Evolutionary conservation across 495 filamentous ascomycete species (phyloP).

Genomic region (Penicillium crystallinum): DNA sequence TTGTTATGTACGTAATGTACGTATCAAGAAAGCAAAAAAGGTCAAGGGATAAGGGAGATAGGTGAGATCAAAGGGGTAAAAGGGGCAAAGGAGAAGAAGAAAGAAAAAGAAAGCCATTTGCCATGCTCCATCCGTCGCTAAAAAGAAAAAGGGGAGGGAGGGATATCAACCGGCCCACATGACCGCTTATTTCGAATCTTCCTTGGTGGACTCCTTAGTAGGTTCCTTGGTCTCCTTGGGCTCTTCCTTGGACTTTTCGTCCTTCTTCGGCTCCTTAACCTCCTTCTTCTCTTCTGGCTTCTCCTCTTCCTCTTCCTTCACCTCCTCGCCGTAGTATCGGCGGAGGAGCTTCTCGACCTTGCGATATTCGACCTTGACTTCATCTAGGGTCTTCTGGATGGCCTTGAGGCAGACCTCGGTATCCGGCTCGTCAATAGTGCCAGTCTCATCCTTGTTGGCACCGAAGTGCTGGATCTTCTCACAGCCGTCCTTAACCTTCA

Average conservation of each 20-base stretch:
- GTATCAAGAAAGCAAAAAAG: not conserved
- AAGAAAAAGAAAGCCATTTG: slow-evolving; percentile 13
- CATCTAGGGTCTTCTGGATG: slow-evolving; percentile 62
- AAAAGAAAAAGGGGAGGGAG: slow-evolving; percentile 14
- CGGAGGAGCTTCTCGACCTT: slow-evolving; percentile 67
- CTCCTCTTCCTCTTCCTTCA: slow-evolving; percentile 14
- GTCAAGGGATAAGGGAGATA: not conserved
- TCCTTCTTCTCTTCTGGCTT: slow-evolving; percentile 14
- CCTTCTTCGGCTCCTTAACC: slow-evolving; percentile 6
- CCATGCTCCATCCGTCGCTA: slow-evolving; percentile 34
- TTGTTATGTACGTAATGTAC: slow-evolving; percentile 19
- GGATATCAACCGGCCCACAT: slow-evolving; percentile 8
- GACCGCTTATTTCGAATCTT: slow-evolving; percentile 3
- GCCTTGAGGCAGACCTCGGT: slow-evolving; percentile 58
- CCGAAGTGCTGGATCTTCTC: slow-evolving; percentile 96
- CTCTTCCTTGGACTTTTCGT: slow-evolving; percentile 7
- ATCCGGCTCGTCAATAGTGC: slow-evolving; percentile 56
- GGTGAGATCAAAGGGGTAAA: not conserved
- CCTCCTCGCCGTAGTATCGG: slow-evolving; percentile 59
- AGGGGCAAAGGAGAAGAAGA: slow-evolving; percentile 2
- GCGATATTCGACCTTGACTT: slow-evolving; percentile 71
- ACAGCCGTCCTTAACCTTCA: slow-evolving; percentile 86
- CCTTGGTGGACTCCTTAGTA: not conserved
- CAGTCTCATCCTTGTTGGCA: slow-evolving; percentile 69
- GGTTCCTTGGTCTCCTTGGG: slow-evolving; percentile 8